phyloP scores from a whole-genome alignment of 2,329 filamentous ascomycete species.

The Xylaria sp. region DNA sequence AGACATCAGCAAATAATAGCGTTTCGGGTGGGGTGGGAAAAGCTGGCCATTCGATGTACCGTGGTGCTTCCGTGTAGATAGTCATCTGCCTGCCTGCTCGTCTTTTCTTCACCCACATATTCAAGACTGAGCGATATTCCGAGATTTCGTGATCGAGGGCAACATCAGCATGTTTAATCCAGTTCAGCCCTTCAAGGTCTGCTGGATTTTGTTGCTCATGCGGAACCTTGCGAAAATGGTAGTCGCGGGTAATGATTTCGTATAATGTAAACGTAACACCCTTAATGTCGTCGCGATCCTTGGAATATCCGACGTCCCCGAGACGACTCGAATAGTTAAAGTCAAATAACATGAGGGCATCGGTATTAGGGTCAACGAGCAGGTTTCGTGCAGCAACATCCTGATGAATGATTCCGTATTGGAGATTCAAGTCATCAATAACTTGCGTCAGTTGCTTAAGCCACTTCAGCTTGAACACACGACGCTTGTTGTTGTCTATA shows the following conservation, averaged over 20 bases:
- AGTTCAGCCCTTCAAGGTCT: constrained; percentile 13
- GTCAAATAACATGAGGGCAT: constrained; percentile 17
- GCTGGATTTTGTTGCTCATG: not conserved
- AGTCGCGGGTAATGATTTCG: constrained; percentile 15
- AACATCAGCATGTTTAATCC: constrained; percentile 13
- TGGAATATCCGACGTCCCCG: not conserved
- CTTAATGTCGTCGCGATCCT: constrained; percentile 11
- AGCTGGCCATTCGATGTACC: constrained; percentile 15
- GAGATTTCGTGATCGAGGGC: constrained; percentile 6
- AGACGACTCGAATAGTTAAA: constrained; percentile 2
- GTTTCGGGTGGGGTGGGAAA: constrained; percentile 1
- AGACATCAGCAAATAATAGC: not conserved
- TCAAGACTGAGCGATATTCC: constrained; percentile 13
- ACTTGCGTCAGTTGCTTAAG: constrained; percentile 12
- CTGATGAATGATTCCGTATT: constrained; percentile 11
- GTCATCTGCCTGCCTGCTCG: constrained; percentile 2
- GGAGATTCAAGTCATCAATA: constrained; percentile 5
- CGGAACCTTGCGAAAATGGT: not conserved
- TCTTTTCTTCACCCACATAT: constrained; percentile 9
- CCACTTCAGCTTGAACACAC: constrained; percentile 15
- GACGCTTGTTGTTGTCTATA: constrained; percentile 6
- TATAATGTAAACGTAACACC: constrained; percentile 13
- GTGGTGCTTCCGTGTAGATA: constrained; percentile 10
- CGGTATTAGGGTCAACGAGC: not conserved
- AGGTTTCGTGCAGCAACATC: constrained; percentile 18